A percentile compares a stretch with the other conserved stretches of the same genome.
These are phyloP conservation scores for Hemisphaericaspora nanyangensis DNA, from an alignment of 805 yeast species.

Conservation along the genomic window DNA sequence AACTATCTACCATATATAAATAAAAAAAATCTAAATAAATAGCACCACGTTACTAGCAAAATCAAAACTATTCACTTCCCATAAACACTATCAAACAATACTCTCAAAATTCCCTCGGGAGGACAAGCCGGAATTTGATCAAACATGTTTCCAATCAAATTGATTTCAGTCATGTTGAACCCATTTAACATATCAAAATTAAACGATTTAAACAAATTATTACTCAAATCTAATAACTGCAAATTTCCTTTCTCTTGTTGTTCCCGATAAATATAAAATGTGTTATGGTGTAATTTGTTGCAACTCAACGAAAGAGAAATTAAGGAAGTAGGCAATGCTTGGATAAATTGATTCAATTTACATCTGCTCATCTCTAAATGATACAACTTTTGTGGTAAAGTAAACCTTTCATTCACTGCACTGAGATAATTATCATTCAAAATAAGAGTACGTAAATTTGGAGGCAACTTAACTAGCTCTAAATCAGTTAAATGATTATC, in stretches of 20 bases:
- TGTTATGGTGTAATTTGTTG: conserved; percentile 4
- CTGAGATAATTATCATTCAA: conserved; percentile 3
- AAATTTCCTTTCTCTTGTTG: background rate
- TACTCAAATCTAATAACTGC: conserved; percentile 5
- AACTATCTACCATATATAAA: too few relatives aligned
- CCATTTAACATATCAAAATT: conserved; percentile 1
- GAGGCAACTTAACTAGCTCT: conserved; percentile 3
- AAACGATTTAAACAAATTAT: conserved; percentile 6
- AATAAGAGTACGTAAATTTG: conserved; percentile 3
- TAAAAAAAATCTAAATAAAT: too few relatives aligned
- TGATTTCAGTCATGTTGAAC: conserved; percentile 5
- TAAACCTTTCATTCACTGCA: conserved; percentile 2
- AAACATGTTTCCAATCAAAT: conserved; percentile 5
- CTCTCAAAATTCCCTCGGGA: conserved; percentile 2
- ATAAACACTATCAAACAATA: background rate
- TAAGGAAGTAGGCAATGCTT: background rate
- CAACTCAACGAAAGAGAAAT: conserved; percentile 2
- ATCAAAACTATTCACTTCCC: too few relatives aligned
- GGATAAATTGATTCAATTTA: conserved; percentile 2
- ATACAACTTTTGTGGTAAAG: conserved; percentile 1
- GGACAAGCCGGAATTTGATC: conserved; percentile 1
- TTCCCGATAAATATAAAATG: background rate
- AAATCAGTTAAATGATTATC: conserved; percentile 2
- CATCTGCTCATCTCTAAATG: conserved; percentile 8
- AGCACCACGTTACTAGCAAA: too few relatives aligned